These are phyloP conservation scores for Mucuna pruriens DNA, from an alignment of 306 rosid genomes.

Conservation along the genomic window DNA sequence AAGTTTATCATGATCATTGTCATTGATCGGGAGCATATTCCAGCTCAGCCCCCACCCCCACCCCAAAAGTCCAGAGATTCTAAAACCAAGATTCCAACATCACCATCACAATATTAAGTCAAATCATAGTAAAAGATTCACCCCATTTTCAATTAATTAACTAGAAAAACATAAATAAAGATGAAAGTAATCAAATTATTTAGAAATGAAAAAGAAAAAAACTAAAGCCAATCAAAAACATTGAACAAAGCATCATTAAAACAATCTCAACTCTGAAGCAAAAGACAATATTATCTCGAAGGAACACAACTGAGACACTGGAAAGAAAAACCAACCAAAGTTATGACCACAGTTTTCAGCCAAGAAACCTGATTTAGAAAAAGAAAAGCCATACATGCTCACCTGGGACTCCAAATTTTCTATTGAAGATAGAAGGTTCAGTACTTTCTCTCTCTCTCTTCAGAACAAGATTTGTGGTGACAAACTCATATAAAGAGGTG, in stretches of 20 bases:
- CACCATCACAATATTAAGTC: constrained; percentile 6
- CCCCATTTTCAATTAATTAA: constrained; percentile 3
- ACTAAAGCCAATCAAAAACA: constrained; percentile 19
- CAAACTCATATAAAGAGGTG: constrained; percentile 19
- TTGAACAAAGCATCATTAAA: constrained; percentile 10
- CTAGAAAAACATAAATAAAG: not conserved
- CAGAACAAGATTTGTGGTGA: not conserved
- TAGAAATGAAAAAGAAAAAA: not conserved
- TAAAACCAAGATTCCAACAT: constrained; percentile 3
- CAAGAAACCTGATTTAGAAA: not conserved
- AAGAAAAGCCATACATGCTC: constrained; percentile 40
- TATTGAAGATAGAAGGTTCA: not conserved
- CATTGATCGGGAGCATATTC: constrained; percentile 35
- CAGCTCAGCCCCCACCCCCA: constrained; percentile 7
- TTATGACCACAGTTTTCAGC: constrained; percentile 3
- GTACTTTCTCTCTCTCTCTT: not conserved
- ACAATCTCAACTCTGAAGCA: constrained; percentile 11
- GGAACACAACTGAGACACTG: not conserved
- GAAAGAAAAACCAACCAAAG: constrained; percentile 11
- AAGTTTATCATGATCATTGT: constrained; percentile 11
- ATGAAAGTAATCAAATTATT: not conserved
- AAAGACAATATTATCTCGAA: not conserved
- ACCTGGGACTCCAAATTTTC: constrained; percentile 37
- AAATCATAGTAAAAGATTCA: constrained; percentile 28
- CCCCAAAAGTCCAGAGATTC: not conserved